Conservation (phyloP, 768 basidiomycete species). For the Russula emetica region DNA sequence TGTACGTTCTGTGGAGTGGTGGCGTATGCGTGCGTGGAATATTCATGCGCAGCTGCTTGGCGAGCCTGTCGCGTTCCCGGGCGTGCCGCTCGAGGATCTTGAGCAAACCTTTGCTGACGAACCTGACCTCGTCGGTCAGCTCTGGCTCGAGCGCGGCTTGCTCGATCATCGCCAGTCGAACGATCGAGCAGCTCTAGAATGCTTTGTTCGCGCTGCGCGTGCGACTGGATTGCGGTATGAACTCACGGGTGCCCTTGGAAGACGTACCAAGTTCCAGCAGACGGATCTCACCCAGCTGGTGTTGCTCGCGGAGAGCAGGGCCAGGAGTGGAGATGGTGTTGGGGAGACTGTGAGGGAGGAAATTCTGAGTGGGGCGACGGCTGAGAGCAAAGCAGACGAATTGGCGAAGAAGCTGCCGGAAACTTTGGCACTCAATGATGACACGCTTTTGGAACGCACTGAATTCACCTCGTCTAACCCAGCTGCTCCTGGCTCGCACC, state of each 20-base stretch:
- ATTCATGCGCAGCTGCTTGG: conserved; percentile 81
- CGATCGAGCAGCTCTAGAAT: conserved; percentile 72
- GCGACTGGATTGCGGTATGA: conserved; percentile 81
- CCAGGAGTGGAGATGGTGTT: not conserved
- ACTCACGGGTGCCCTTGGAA: conserved; percentile 88
- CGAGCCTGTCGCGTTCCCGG: conserved; percentile 65
- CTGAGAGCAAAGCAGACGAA: conserved; percentile 56
- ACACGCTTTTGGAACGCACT: conserved; percentile 92
- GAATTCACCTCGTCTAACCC: conserved; percentile 77
- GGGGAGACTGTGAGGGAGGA: conserved; percentile 15
- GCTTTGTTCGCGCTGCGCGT: conserved; percentile 72
- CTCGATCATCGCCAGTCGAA: conserved; percentile 70
- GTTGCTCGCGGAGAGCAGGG: conserved; percentile 84
- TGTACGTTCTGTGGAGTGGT: conserved; percentile 58
- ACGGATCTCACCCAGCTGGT: conserved; percentile 85
- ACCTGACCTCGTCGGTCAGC: conserved; percentile 60
- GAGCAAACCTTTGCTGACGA: conserved; percentile 42
- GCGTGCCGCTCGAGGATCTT: conserved; percentile 43
- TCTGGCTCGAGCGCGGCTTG: conserved; percentile 74
- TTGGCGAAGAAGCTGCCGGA: conserved; percentile 51
- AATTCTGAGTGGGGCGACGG: conserved; percentile 21
- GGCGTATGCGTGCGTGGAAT: conserved; percentile 70
- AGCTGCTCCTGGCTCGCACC: conserved; percentile 41
- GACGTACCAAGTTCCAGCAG: conserved; percentile 90
- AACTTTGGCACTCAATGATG: conserved; percentile 83